phyloP scores from a whole-genome alignment of 805 yeast genomes.

The Peterozyma xylosa region DNA sequence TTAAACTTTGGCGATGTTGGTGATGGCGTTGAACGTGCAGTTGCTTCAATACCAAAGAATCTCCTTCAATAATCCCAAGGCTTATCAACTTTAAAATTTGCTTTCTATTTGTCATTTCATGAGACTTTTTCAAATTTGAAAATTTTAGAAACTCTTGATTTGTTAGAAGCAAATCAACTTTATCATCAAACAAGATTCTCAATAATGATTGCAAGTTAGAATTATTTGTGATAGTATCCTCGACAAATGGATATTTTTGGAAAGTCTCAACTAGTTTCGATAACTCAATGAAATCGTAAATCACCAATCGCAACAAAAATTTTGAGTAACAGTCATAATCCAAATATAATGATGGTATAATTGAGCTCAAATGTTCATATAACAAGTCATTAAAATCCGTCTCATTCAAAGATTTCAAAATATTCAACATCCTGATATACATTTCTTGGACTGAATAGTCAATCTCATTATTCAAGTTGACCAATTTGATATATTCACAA shows the following conservation, averaged over 20 bases:
- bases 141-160: slow-evolving; percentile 3
- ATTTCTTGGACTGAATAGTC: neutral
- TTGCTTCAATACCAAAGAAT: slow-evolving; percentile 1
- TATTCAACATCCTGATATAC: neutral
- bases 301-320: slow-evolving; percentile 27
- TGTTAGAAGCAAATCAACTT: neutral
- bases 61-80: slow-evolving; percentile 5
- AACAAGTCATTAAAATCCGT: slow-evolving; percentile 18
- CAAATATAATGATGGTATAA: slow-evolving; percentile 22
- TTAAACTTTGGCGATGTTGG: neutral
- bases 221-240: slow-evolving; percentile 8
- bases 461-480: neutral
- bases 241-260: slow-evolving; percentile 5
- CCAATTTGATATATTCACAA: neutral
- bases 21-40: slow-evolving; percentile 1
- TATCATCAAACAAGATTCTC: slow-evolving; percentile 6
- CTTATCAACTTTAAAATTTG: slow-evolving; percentile 1
- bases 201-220: slow-evolving; percentile 8
- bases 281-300: slow-evolving; percentile 27
- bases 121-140: neutral
- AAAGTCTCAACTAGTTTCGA: slow-evolving; percentile 25
- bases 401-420: neutral
- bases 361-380: slow-evolving; percentile 16
- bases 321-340: slow-evolving; percentile 28
- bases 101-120: neutral